Evolutionary conservation across 2,329 filamentous ascomycete species (phyloP).

Genomic region (Esteya vermicola): DNA sequence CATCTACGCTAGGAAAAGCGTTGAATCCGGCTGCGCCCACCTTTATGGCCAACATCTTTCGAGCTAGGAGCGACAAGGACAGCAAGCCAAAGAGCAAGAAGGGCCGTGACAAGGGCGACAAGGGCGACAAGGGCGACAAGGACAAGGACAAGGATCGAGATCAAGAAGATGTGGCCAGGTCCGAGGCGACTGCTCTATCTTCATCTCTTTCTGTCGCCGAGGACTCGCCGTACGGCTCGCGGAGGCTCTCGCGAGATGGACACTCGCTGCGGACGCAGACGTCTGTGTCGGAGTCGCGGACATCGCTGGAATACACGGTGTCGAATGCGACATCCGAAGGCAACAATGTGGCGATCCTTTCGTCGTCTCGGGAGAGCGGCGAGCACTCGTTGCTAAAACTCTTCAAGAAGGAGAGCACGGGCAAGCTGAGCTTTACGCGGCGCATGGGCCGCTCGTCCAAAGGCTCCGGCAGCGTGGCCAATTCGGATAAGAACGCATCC

Average conservation of each 20-base stretch:
- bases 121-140: slow-evolving; percentile 21
- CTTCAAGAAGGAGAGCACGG: slow-evolving; percentile 54
- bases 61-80: slow-evolving; percentile 22
- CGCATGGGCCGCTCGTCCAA: slow-evolving; percentile 34
- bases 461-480: slow-evolving; percentile 36
- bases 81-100: slow-evolving; percentile 15
- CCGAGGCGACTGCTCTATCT: too few species aligned
- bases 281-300: slow-evolving; percentile 45
- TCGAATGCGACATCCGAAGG: slow-evolving; percentile 45
- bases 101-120: slow-evolving; percentile 25
- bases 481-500: slow-evolving; percentile 42
- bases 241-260: slow-evolving; percentile 41
- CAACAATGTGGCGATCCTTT: slow-evolving; percentile 24
- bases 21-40: slow-evolving; percentile 83
- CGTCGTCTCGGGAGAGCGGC: slow-evolving; percentile 19
- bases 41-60: slow-evolving; percentile 62
- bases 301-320: slow-evolving; percentile 40
- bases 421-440: slow-evolving; percentile 50
- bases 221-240: slow-evolving; percentile 37
- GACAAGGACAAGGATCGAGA: slow-evolving; percentile 24
- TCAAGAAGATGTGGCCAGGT: slow-evolving; percentile 16
- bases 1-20: slow-evolving; percentile 35
- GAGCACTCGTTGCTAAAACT: slow-evolving; percentile 47
- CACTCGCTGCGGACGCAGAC: slow-evolving; percentile 43
- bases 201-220: too few species aligned